Evolutionary conservation across 2,329 filamentous ascomycete species (phyloP).

Genomic region (Orbilia oligospora): DNA sequence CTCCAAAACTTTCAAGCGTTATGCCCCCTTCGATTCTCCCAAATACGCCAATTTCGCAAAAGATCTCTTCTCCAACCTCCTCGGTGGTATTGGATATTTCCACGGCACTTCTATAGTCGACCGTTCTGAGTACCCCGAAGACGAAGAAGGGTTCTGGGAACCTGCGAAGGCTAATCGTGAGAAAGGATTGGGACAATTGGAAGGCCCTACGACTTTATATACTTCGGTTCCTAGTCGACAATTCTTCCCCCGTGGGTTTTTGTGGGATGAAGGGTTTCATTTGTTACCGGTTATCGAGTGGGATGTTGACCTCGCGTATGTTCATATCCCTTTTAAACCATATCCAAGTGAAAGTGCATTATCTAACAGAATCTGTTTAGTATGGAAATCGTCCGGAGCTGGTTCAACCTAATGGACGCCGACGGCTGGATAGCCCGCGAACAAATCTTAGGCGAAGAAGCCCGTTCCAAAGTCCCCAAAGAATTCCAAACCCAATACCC

Average conservation of each 20-base stretch:
- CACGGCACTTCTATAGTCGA: constrained; percentile 90
- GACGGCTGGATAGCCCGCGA: constrained; percentile 98
- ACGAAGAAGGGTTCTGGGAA: constrained; percentile 95
- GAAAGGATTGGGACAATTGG: constrained; percentile 69
- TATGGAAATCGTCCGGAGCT: constrained; percentile 89
- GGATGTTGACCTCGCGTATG: constrained; percentile 85
- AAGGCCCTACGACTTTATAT: constrained; percentile 89
- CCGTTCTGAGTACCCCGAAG: constrained; percentile 94
- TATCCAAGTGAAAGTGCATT: not conserved
- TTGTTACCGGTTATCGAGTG: constrained; percentile 91
- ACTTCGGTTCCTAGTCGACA: constrained; percentile 91
- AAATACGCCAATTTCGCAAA: constrained; percentile 85
- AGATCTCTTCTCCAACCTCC: constrained; percentile 92
- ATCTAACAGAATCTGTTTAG: constrained; percentile 66
- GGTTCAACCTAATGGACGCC: constrained; percentile 95
- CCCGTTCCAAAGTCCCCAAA: constrained; percentile 90
- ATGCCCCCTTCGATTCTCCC: constrained; percentile 80
- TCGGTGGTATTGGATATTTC: constrained; percentile 96
- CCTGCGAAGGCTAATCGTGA: constrained; percentile 82
- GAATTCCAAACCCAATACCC: constrained; percentile 98
- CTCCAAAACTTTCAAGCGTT: constrained; percentile 77
- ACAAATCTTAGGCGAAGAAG: constrained; percentile 92
- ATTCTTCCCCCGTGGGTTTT: constrained; percentile 95
- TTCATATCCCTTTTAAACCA: constrained; percentile 33
- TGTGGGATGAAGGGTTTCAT: constrained; percentile 99